Evolutionary conservation across 257 asterid species (phyloP).

Genomic region (Haberlea rhodopensis): DNA sequence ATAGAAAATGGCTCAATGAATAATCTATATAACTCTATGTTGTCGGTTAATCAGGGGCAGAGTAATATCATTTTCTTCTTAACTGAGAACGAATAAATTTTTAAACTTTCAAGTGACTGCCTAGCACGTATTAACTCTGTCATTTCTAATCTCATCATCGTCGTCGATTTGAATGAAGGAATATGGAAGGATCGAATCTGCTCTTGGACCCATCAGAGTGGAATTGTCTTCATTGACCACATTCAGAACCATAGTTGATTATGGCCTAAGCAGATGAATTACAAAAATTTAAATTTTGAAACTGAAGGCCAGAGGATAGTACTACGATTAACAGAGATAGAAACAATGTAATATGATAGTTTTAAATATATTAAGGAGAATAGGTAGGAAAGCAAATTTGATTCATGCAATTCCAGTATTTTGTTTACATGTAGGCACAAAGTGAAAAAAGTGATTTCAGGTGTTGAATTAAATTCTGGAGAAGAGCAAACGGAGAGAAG

Average conservation of each 20-base stretch:
- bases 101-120: too few species aligned
- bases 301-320: constrained; percentile 69
- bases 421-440: too few species aligned
- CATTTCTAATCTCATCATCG: too few species aligned
- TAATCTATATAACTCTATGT: too few species aligned
- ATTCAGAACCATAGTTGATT: constrained; percentile 53
- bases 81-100: too few species aligned
- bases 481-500: too few species aligned
- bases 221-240: constrained; percentile 51
- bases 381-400: background rate
- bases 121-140: too few species aligned
- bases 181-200: constrained; percentile 89
- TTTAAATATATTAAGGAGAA: constrained; percentile 9
- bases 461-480: too few species aligned
- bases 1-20: too few species aligned
- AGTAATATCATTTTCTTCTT: too few species aligned
- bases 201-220: constrained; percentile 69
- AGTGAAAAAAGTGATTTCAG: constrained; percentile 37
- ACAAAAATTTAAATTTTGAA: constrained; percentile 51
- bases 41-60: too few species aligned
- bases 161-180: constrained; percentile 83
- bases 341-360: constrained; percentile 16
- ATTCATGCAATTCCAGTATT: constrained; percentile 8
- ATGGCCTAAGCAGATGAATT: constrained; percentile 57
- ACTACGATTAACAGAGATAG: too few species aligned